Base-by-base conservation (phyloP, 495 filamentous ascomycete genomes). In the Podospora pseudopauciseta region DNA sequence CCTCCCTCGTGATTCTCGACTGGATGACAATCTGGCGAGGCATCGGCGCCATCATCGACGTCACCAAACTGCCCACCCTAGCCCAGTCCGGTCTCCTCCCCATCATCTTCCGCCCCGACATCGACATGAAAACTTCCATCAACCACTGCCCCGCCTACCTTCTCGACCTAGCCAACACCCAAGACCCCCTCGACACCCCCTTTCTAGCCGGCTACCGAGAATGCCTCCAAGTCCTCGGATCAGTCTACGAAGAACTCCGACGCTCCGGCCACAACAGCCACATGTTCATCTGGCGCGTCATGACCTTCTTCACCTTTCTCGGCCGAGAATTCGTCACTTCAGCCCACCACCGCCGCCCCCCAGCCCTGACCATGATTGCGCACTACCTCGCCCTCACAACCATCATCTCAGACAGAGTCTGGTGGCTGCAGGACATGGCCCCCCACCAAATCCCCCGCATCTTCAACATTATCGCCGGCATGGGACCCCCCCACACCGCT, bases 311-410 rank as follows among this genome's bases (percentile, higher is more conserved):
- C 30, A 82, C 85, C 18, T 82, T 82, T 13, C 75, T 88, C 4
- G 83, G 85, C 0, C 69, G 80, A 2, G 73, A 77, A 13, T 90
- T 87, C 71, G 70, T 86, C 16, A 79, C 82, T 0, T 76, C 87
- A 26, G 81, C 87, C 4, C 78, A 79, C 11, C 73, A 82, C 54
- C 79, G 78, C 11, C 77, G 82, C 49, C 86, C 87, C 0, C 83
- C 88, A 55, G 86, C 89, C 0, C 71, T 86, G 0, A 72, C 86
- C 7, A 80, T 87, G 16, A 32, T 85, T 5, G 81, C 83, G 1
- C 67, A 85, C 58, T 84, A 81, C 61, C 74, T 85, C 16, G 75
- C 71, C 30, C 84, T 85, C 63, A 56, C 75, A 6, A 83, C 81
- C 68, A 27, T 85, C 7, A 61, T 76, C 20, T 55, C 54, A 1